phyloP scores from a whole-genome alignment of 306 rosid genomes.

The Cicer yamashitae region DNA sequence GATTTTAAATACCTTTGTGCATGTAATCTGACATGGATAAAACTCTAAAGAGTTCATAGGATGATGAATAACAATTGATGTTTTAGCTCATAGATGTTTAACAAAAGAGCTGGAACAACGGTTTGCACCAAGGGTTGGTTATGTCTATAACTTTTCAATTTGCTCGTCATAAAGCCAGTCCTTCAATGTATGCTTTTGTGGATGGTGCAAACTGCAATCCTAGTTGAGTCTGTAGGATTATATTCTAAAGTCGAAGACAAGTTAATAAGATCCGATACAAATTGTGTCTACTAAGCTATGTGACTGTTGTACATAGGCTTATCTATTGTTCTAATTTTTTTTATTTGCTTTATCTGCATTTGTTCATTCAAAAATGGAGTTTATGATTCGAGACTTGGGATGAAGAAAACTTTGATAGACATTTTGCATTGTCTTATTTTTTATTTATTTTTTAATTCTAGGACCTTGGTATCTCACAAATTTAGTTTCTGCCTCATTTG shows the following conservation, averaged over 20 bases:
- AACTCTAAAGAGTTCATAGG: background rate
- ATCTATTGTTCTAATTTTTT: background rate
- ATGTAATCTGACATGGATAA: background rate
- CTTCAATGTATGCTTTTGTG: background rate
- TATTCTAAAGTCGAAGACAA: constrained; percentile 19
- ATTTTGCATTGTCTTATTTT: background rate
- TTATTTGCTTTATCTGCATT: constrained; percentile 11
- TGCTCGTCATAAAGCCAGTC: background rate
- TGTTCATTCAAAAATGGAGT: constrained; percentile 17
- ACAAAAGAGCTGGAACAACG: background rate
- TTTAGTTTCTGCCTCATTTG: background rate
- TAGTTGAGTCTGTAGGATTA: background rate
- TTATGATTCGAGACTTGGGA: constrained; percentile 13
- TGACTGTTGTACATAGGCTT: constrained; percentile 13
- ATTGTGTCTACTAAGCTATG: constrained; percentile 3
- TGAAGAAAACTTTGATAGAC: constrained; percentile 11
- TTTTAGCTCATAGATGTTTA: constrained; percentile 2
- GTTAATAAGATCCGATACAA: background rate
- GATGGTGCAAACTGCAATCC: background rate
- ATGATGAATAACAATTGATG: background rate
- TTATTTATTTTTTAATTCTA: background rate
- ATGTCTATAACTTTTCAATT: constrained; percentile 13
- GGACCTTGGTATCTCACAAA: background rate
- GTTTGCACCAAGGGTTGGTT: constrained; percentile 5
- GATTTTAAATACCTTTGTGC: background rate